These are phyloP conservation scores for Geotrichum australiense DNA, from an alignment of 1,139 yeast genomes.

Conservation along the genomic window DNA sequence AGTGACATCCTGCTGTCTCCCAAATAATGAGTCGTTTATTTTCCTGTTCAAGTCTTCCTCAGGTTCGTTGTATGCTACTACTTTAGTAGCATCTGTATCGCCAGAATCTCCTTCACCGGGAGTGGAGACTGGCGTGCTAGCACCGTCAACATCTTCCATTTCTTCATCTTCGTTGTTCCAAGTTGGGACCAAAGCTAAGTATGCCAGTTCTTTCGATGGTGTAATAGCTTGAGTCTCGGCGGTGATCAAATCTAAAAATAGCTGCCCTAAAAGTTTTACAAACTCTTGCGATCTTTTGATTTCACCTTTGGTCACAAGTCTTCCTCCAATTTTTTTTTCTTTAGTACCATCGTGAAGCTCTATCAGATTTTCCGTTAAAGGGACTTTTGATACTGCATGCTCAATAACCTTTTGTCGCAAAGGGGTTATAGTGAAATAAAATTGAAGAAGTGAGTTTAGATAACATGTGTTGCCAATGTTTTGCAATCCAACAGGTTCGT, in stretches of 20 bases:
- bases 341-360: constrained; percentile 7
- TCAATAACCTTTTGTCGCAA: constrained; percentile 58
- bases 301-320: constrained; percentile 66
- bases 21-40: constrained; percentile 22
- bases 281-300: constrained; percentile 77
- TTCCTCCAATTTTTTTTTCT: constrained; percentile 68
- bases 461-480: constrained; percentile 96
- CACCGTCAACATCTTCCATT: constrained; percentile 18
- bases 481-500: constrained; percentile 51
- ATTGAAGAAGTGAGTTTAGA: constrained; percentile 80
- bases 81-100: constrained; percentile 2
- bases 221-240: constrained; percentile 59
- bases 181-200: constrained; percentile 75
- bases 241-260: constrained; percentile 64
- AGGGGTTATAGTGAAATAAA: constrained; percentile 79
- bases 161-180: constrained; percentile 28
- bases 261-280: constrained; percentile 57
- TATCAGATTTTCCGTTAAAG: constrained; percentile 20
- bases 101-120: constrained; percentile 6
- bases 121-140: constrained; percentile 5
- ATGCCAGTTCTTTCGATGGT: constrained; percentile 81
- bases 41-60: constrained; percentile 13
- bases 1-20: constrained; percentile 82
- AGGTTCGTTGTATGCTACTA: background rate
- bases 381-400: constrained; percentile 35